Evolutionary conservation across 2,329 filamentous ascomycete species (phyloP), one percentile per base, ranked within the genome.

Genomic region (Bipolaris bicolor): DNA sequence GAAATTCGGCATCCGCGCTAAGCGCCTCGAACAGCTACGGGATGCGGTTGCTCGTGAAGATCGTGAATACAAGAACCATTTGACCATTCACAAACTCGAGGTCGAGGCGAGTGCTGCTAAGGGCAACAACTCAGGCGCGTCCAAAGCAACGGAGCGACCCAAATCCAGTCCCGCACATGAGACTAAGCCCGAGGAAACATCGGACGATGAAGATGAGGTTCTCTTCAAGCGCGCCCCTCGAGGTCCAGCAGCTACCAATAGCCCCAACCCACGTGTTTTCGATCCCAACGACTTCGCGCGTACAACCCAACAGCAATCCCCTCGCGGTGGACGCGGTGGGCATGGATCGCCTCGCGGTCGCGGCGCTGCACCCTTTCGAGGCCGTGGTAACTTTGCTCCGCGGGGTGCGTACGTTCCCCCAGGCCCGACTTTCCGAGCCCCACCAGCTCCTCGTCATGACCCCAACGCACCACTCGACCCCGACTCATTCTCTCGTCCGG

Each of bases 241-340:
- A 26, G 75, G 73, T 43, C 73, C 74, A 13, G 68, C 74, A 7
- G 64, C 68, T 7, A 61, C 61, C 22, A 67, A 64, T 7, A 68
- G 60, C 20, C 18, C 40, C 49, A 66, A 60, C 26, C 70, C 73
- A 58, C 73, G 68, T n/a, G 72, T 81, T 39, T 76, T 79, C 55
- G 81, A 82, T 57, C 80, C 81, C 7, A 80, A 82, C 59, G 77
- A 79, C 18, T 83, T 83, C 61, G 77, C 71, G n/a, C 77, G 80
- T 47, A 64, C 71, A 15, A 70, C 60, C 16, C 67, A 74, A 18
- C 70, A 69, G 15, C 65, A 63, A 24, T 64, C 65, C 9, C 66
- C 64, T n/a, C 72, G 73, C n/a, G 72, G 75, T 36, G 68, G 69
- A 40, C 70, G 73, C 43, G 72, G 69, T 49, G 68, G 63, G 39